A percentile compares a stretch with the other conserved stretches of the same genome.
These are phyloP conservation scores for Endoconidiophora laricicola DNA, from an alignment of 2,329 filamentous ascomycete species.

Conservation along the genomic window DNA sequence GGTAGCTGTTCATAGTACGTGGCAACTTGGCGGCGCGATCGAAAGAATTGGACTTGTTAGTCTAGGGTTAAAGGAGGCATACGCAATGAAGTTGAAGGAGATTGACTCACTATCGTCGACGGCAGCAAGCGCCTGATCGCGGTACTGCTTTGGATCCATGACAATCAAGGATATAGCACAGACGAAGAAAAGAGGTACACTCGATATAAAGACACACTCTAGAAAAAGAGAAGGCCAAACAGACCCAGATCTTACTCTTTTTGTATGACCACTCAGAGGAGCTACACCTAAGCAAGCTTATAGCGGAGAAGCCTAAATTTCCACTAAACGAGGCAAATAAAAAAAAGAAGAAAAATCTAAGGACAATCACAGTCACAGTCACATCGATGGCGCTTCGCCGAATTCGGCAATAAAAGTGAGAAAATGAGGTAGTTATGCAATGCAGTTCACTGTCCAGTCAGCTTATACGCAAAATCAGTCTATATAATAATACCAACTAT, in stretches of 20 bases:
- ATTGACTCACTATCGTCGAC: constrained; percentile 60
- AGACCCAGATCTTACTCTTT: background rate
- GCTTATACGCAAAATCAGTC: background rate
- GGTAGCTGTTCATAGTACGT: constrained; percentile 66
- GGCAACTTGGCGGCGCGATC: constrained; percentile 41
- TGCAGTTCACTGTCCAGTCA: too few relatives aligned
- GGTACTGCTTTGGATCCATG: constrained; percentile 72
- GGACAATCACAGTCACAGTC: background rate
- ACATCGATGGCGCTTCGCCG: background rate
- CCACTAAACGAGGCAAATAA: background rate
- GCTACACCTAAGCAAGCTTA: background rate
- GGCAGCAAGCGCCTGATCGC: constrained; percentile 56
- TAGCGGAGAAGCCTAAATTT: background rate
- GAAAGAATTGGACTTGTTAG: background rate
- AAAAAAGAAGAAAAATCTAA: background rate
- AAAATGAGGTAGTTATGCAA: background rate
- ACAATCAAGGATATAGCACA: background rate
- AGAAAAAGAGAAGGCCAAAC: background rate
- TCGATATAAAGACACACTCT: background rate
- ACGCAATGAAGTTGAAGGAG: constrained; percentile 1
- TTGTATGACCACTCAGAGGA: background rate
- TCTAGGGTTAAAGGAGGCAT: constrained; percentile 5
- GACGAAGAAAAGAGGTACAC: background rate
- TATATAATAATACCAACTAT: background rate
- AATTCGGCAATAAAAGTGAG: constrained; percentile 6